Conservation (phyloP, 768 basidiomycete species). For the Russula emetica region DNA sequence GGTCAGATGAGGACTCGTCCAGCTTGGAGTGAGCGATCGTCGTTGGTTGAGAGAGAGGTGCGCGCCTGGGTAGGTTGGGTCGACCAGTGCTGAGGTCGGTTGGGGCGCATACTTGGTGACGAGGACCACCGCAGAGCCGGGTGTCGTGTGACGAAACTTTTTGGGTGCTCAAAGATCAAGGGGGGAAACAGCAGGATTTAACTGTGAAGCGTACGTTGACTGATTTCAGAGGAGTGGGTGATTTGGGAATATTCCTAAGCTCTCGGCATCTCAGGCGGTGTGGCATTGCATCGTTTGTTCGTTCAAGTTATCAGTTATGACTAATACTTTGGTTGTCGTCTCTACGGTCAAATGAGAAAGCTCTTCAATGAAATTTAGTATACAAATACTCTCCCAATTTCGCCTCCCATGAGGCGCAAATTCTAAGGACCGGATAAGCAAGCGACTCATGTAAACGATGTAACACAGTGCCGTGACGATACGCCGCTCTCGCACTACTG, state of each 20-base stretch:
- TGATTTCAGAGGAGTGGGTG: background rate
- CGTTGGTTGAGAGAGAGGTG: constrained; percentile 1
- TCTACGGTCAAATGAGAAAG: too few relatives aligned
- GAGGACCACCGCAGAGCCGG: constrained; percentile 15
- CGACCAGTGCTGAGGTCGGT: background rate
- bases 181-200: background rate
- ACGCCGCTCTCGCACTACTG: too few relatives aligned
- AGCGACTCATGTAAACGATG: too few relatives aligned
- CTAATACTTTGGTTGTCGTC: too few relatives aligned
- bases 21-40: constrained; percentile 4
- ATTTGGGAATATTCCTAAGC: background rate
- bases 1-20: background rate
- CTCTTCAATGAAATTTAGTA: too few relatives aligned
- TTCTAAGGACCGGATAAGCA: too few relatives aligned
- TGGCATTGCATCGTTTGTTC: background rate
- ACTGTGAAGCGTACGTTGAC: background rate
- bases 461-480: too few relatives aligned
- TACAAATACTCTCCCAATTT: too few relatives aligned
- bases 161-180: background rate
- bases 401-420: too few relatives aligned
- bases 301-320: too few relatives aligned
- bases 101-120: background rate
- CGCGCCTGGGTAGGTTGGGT: constrained; percentile 15
- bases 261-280: background rate
- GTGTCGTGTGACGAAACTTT: constrained; percentile 16